Evolutionary conservation across 2,329 filamentous ascomycete species (phyloP).

Genomic region (Penicillium janthinellum): DNA sequence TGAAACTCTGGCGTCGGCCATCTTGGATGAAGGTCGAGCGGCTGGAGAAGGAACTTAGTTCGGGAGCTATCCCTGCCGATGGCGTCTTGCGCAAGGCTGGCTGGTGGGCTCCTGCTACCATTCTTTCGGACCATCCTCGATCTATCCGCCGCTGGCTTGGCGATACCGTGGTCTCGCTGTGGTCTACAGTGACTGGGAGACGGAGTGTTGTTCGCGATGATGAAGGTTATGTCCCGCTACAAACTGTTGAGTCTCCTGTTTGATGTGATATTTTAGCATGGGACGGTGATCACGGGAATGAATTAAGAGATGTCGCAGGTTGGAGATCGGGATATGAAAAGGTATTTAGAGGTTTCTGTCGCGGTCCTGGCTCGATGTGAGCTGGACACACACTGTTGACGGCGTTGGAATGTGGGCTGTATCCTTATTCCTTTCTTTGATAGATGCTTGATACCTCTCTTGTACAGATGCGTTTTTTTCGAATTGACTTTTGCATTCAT

Average conservation of each 20-base stretch:
- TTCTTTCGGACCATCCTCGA: constrained; percentile 22
- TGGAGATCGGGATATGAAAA: background rate
- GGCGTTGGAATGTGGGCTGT: background rate
- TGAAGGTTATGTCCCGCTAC: constrained; percentile 50
- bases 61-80: constrained; percentile 24
- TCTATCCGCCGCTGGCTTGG: constrained; percentile 23
- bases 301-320: background rate
- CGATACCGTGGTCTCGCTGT: constrained; percentile 25
- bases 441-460: constrained; percentile 23
- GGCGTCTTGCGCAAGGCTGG: constrained; percentile 20
- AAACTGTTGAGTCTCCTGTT: constrained; percentile 45
- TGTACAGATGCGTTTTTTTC: constrained; percentile 8
- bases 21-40: constrained; percentile 78
- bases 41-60: constrained; percentile 59
- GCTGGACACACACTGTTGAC: background rate
- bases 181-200: constrained; percentile 34
- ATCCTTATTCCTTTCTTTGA: background rate
- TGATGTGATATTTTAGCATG: constrained; percentile 8
- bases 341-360: background rate
- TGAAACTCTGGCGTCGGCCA: constrained; percentile 85
- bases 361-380: background rate
- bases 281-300: background rate
- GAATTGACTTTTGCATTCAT: background rate
- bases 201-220: constrained; percentile 28
- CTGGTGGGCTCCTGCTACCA: constrained; percentile 37